Conservation (phyloP, 139 green algal genomes). For the Tetraselmis striata region DNA sequence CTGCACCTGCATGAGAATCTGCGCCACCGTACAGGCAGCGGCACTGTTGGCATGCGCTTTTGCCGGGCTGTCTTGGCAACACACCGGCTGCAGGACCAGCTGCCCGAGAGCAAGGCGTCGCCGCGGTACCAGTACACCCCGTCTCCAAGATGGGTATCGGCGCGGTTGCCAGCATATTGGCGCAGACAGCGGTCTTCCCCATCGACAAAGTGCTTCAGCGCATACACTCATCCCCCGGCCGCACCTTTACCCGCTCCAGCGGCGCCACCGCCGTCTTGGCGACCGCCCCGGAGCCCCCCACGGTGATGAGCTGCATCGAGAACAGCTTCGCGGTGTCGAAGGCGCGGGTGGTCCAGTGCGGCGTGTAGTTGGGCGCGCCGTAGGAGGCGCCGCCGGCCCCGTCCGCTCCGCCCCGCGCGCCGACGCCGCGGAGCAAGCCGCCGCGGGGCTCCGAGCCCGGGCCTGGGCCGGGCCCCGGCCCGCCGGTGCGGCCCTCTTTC, state of each 20-base stretch:
- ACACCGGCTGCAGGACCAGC: slow-evolving; percentile 26
- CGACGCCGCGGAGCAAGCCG: too few species aligned
- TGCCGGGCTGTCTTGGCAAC: too few species aligned
- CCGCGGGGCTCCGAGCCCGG: neutral
- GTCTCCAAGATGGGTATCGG: slow-evolving; percentile 55
- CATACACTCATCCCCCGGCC: too few species aligned
- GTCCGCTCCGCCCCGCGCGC: too few species aligned
- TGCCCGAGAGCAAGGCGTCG: slow-evolving; percentile 31
- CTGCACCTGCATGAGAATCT: slow-evolving; percentile 58
- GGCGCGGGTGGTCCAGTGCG: slow-evolving; percentile 26
- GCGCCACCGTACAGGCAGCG: too few species aligned
- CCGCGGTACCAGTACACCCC: slow-evolving; percentile 51
- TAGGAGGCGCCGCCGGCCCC: too few species aligned
- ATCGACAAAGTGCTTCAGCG: slow-evolving; percentile 53
- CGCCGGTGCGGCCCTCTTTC: neutral
- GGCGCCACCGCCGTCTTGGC: slow-evolving; percentile 58
- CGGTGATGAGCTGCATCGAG: slow-evolving; percentile 40
- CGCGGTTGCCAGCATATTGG: slow-evolving; percentile 39
- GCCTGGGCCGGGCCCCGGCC: too few species aligned
- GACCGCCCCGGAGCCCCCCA: slow-evolving; percentile 39
- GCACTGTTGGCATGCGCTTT: too few species aligned
- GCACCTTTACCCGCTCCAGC: slow-evolving; percentile 58
- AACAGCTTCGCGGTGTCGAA: slow-evolving; percentile 40
- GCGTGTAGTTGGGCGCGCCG: slow-evolving; percentile 1
- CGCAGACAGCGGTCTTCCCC: slow-evolving; percentile 47